Base-by-base conservation (phyloP, 73 alveolate species). In the Uronychia binucleata region DNA sequence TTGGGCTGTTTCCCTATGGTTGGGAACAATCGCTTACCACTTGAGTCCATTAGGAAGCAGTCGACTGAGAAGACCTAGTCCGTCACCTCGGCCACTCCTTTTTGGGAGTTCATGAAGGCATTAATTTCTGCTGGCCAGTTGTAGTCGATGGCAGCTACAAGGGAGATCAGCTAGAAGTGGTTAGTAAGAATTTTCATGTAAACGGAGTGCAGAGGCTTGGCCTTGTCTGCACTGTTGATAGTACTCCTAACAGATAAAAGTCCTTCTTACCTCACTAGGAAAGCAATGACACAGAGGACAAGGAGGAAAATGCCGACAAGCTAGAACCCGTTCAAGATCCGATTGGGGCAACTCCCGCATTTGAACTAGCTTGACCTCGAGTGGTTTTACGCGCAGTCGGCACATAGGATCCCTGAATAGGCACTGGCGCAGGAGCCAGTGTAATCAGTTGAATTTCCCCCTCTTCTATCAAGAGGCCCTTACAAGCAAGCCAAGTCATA, bases 141-240 rank as follows among this genome's bases (percentile, higher is more conserved):
- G 34, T 78, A 82, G 77, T 90, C 85, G 34, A 90, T 76, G 67
- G 85, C 28, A 0, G 88, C 34, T n/a, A 86, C 87, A 1, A 88
- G 77, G 0, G 75, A 31, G 19, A 90, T n/a, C 13, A 90, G 26
- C 57, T 85, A 80, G 77, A 90, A 32, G 46, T 90, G 91, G 57
- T 86, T 86, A n/a, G 90, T 79, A 31, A 90, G 32, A 19, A 90
- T 86, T 57, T 90, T 90, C 85, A 90, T 80, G 59, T 90, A 90
- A 0, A 90, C 93, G 32, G 91, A 74, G 59, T 90, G 84, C 0
- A 86, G 78, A 1, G 90, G 86, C 29, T 77, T 87, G 28, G 67
- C 82, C 74, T 80, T 78, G 26, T 58, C 88, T 0, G 88, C 96
- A 31, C 78, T 26, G 1, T n/a, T 75, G 0, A 85, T 27, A 58